Evolutionary conservation across 2,329 filamentous ascomycete genomes (phyloP).

Genomic region (Ceratocystis huliohia): DNA sequence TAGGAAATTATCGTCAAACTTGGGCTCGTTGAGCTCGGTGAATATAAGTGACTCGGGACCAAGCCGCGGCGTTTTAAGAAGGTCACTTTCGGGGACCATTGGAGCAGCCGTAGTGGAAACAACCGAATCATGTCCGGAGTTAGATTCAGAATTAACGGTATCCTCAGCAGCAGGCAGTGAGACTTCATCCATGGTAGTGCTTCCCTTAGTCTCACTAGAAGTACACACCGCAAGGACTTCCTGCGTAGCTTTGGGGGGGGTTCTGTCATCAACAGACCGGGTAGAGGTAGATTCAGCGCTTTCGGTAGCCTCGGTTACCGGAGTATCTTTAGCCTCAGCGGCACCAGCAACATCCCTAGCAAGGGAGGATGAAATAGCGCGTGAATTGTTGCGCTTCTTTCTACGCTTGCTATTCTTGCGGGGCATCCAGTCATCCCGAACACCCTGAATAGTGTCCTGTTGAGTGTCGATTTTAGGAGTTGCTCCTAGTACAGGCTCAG

Average conservation of each 20-base stretch:
- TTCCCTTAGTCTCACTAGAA: not conserved
- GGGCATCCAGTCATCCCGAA: conserved; percentile 18
- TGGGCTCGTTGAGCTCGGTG: conserved; percentile 16
- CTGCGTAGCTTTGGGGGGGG: not conserved
- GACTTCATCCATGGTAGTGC: not conserved
- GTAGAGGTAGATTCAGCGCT: not conserved
- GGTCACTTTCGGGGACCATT: not conserved
- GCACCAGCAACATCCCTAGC: not conserved
- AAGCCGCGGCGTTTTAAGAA: conserved; percentile 18
- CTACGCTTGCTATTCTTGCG: conserved; percentile 14
- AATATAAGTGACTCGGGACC: conserved; percentile 19
- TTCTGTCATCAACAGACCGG: not conserved
- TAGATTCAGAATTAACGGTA: not conserved
- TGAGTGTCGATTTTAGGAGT: not conserved
- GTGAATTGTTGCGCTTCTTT: conserved; percentile 8
- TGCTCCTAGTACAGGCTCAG: not conserved
- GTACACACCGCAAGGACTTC: not conserved
- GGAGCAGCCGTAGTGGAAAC: not conserved
- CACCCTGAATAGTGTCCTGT: not conserved
- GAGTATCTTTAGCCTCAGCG: not conserved
- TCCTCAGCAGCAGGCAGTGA: not conserved
- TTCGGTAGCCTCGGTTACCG: not conserved
- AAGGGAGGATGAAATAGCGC: not conserved
- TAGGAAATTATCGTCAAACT: conserved; percentile 17
- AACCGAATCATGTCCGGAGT: not conserved